Evolutionary conservation across 2,329 filamentous ascomycete species (phyloP).

Genomic region (Chaetoscypha palmicola): DNA sequence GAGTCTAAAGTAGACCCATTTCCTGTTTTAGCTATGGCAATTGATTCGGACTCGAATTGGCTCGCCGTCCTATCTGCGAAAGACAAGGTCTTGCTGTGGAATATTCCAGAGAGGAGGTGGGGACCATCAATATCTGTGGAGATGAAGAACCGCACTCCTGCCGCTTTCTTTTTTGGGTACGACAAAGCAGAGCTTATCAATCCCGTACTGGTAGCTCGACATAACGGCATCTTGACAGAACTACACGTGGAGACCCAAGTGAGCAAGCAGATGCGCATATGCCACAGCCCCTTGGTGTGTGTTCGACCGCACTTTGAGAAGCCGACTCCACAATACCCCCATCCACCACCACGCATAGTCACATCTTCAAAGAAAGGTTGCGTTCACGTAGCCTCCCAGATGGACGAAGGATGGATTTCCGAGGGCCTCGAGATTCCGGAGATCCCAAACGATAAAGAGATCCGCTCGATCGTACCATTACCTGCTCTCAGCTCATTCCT

Average conservation of each 20-base stretch:
- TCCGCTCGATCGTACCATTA: conserved; percentile 52
- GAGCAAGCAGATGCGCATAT: conserved; percentile 41
- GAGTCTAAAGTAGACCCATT: conserved; percentile 40
- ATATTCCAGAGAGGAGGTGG: conserved; percentile 50
- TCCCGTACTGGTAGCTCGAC: conserved; percentile 53
- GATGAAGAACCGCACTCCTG: conserved; percentile 49
- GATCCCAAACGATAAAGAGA: conserved; percentile 35
- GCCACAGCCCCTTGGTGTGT: conserved; percentile 42
- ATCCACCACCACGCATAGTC: conserved; percentile 34
- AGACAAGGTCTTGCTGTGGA: conserved; percentile 56
- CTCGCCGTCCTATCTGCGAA: conserved; percentile 57
- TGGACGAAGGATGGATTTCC: conserved; percentile 43
- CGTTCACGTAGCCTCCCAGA: conserved; percentile 41
- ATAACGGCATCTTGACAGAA: conserved; percentile 57
- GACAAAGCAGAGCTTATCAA: conserved; percentile 34
- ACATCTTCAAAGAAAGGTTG: conserved; percentile 45
- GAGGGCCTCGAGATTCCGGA: conserved; percentile 38
- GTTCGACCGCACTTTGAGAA: conserved; percentile 34
- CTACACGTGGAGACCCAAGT: conserved; percentile 40
- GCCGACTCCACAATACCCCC: conserved; percentile 13
- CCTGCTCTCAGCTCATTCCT: conserved; percentile 54
- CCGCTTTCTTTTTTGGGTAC: conserved; percentile 57
- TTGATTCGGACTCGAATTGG: conserved; percentile 58
- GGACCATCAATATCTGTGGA: conserved; percentile 48
- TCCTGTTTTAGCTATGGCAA: conserved; percentile 54